phyloP scores from a whole-genome alignment of 2,329 filamentous ascomycete genomes.

The Fusarium goolgardi region DNA sequence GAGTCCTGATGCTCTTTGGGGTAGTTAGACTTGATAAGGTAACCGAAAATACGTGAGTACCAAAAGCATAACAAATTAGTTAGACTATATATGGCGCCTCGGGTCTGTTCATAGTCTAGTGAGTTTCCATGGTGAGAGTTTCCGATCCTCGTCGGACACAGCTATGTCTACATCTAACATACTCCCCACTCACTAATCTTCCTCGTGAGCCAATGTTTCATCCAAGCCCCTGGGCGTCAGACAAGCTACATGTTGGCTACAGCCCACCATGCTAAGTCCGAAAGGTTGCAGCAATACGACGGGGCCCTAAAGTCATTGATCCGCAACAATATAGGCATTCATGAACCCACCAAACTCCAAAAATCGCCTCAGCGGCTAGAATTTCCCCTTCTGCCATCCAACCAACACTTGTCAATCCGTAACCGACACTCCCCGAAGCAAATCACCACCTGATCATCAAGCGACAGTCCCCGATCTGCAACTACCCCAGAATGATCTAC shows the following conservation, averaged over 20 bases:
- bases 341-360: not conserved
- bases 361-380: not conserved
- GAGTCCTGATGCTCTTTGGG: slow-evolving; percentile 16
- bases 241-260: not conserved
- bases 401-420: not conserved
- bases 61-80: not conserved
- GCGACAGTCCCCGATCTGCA: slow-evolving; percentile 16
- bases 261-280: not conserved
- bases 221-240: not conserved
- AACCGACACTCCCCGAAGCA: slow-evolving; percentile 27
- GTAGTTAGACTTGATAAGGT: not conserved
- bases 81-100: not conserved
- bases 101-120: not conserved
- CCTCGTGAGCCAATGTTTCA: not conserved
- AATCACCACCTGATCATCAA: slow-evolving; percentile 11
- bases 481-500: not conserved
- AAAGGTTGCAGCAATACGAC: not conserved
- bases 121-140: not conserved
- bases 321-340: not conserved
- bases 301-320: not conserved
- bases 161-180: not conserved
- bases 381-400: not conserved
- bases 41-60: too few relatives aligned
- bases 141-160: not conserved
- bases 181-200: not conserved